These are phyloP conservation scores for Fusarium continuum DNA, from an alignment of 2,329 filamentous ascomycete species.

Conservation along the genomic window DNA sequence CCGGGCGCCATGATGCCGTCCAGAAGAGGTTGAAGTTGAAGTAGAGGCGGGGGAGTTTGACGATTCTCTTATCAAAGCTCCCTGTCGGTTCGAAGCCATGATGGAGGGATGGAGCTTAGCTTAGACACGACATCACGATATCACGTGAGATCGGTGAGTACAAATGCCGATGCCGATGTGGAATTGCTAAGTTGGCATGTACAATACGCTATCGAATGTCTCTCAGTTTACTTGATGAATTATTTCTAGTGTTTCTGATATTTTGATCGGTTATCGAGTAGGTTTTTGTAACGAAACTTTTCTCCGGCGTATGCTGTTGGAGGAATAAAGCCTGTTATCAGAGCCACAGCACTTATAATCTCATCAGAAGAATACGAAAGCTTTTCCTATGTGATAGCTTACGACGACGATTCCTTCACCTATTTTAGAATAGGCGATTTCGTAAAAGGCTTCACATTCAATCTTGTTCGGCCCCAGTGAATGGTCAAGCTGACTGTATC, in stretches of 20 bases:
- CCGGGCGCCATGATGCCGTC: conserved; percentile 39
- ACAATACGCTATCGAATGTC: no score
- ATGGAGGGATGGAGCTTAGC: conserved; percentile 26
- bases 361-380: no score
- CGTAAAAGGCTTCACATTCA: no score
- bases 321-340: no score
- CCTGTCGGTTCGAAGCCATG: conserved; percentile 10
- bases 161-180: conserved; percentile 33
- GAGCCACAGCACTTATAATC: no score
- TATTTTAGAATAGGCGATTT: background rate
- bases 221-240: no score
- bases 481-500: conserved; percentile 3
- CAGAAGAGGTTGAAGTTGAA: background rate
- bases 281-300: no score
- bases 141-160: conserved; percentile 38
- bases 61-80: conserved; percentile 23
- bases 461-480: conserved; percentile 3
- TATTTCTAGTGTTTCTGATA: no score
- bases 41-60: conserved; percentile 15
- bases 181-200: background rate
- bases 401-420: background rate
- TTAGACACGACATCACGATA: conserved; percentile 43
- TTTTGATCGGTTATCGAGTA: no score
- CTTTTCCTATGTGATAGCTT: no score
- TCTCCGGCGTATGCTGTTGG: no score